phyloP scores from a whole-genome alignment of 1,139 yeast species.

The Lodderomyces elongisporus region DNA sequence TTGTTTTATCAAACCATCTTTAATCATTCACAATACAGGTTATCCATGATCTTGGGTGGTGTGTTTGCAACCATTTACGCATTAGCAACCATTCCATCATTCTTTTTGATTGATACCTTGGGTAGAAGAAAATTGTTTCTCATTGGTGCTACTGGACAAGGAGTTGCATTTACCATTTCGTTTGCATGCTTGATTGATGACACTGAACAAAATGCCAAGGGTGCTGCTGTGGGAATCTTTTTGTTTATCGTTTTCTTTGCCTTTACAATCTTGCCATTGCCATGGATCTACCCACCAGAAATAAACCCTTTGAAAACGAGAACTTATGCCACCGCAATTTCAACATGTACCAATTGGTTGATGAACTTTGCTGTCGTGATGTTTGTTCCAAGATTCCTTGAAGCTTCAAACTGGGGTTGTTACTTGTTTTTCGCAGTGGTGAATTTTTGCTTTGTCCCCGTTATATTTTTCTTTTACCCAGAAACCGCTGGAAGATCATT shows the following conservation, averaged over 20 bases:
- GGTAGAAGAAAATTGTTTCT: constrained; percentile 61
- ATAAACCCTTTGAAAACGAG: constrained; percentile 58
- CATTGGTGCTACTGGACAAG: constrained; percentile 47
- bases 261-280: constrained; percentile 51
- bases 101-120: constrained; percentile 56
- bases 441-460: constrained; percentile 35
- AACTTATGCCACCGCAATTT: constrained; percentile 49
- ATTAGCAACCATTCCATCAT: constrained; percentile 56
- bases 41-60: constrained; percentile 58
- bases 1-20: constrained; percentile 50
- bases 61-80: constrained; percentile 60
- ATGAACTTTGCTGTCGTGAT: constrained; percentile 44
- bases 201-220: constrained; percentile 31
- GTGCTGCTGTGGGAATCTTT: constrained; percentile 51
- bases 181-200: constrained; percentile 38
- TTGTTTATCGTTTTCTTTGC: constrained; percentile 52
- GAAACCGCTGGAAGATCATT: constrained; percentile 47
- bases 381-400: constrained; percentile 43
- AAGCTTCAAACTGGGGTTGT: constrained; percentile 35
- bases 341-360: constrained; percentile 46
- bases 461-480: constrained; percentile 44
- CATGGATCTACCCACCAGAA: constrained; percentile 61
- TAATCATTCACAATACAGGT: constrained; percentile 39
- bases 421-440: constrained; percentile 40
- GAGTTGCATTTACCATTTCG: constrained; percentile 33